These are phyloP conservation scores for Periconia digitata DNA, from an alignment of 2,329 filamentous ascomycete genomes.

Conservation along the genomic window DNA sequence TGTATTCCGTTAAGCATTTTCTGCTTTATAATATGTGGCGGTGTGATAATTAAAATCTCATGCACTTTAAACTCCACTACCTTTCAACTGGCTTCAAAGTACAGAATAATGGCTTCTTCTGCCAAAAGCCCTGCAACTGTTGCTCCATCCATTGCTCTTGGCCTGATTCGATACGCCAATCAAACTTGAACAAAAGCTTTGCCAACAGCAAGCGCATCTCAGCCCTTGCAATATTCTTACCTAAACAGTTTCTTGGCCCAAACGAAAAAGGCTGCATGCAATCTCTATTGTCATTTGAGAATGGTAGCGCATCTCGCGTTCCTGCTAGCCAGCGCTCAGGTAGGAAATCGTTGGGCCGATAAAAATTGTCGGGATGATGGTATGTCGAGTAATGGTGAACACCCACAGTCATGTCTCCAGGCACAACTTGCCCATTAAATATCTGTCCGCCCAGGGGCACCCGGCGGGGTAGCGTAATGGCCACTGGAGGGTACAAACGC, in stretches of 20 bases:
- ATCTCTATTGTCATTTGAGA: background rate
- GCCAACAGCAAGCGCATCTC: conserved; percentile 18
- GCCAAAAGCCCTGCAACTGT: conserved; percentile 1
- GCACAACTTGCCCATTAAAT: too few relatives aligned
- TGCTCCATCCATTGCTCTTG: conserved; percentile 13
- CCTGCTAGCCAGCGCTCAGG: conserved; percentile 15
- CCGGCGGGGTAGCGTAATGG: too few relatives aligned
- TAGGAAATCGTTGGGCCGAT: conserved; percentile 6
- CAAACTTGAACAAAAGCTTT: conserved; percentile 14
- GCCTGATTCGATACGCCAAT: background rate
- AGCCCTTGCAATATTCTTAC: conserved; percentile 17
- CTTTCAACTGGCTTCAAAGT: background rate
- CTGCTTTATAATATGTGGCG: too few relatives aligned
- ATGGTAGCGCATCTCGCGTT: background rate
- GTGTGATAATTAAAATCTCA: background rate
- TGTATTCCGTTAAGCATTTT: background rate
- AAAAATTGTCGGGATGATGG: background rate
- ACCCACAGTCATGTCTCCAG: conserved; percentile 2
- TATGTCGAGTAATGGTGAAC: background rate
- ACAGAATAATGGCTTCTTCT: conserved; percentile 3
- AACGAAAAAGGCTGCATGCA: conserved; percentile 2
- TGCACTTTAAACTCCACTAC: background rate
- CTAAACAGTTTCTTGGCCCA: conserved; percentile 4
- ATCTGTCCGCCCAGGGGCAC: too few relatives aligned
- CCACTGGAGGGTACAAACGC: conserved; percentile 5